phyloP scores from a whole-genome alignment of 1,284 basidiomycete genomes.

The Quambalaria eucalypti region DNA sequence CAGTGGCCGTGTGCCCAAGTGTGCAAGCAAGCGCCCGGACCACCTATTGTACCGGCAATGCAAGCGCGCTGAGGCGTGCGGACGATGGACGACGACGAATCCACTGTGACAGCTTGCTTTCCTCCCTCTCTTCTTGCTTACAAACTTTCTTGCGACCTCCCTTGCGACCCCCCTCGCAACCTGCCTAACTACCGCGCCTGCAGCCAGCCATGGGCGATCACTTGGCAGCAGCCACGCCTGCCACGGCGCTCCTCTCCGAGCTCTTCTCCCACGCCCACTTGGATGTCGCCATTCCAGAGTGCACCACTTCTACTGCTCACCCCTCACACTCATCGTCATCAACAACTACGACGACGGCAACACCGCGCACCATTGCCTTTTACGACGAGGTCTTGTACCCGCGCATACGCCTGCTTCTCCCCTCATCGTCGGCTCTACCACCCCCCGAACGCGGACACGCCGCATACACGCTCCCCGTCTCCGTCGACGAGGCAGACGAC shows the following conservation, averaged over 20 bases:
- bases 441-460: neutral
- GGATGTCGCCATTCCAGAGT: neutral
- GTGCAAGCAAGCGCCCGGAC: too few relatives aligned
- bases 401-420: neutral
- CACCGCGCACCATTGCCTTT: neutral
- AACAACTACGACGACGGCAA: neutral
- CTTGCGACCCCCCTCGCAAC: too few relatives aligned
- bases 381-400: neutral
- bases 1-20: too few relatives aligned
- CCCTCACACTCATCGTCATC: neutral
- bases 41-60: too few relatives aligned
- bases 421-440: neutral
- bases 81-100: too few relatives aligned
- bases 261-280: neutral
- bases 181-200: too few relatives aligned
- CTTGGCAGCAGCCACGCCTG: neutral
- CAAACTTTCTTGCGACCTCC: too few relatives aligned
- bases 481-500: neutral
- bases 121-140: too few relatives aligned
- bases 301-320: neutral
- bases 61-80: too few relatives aligned
- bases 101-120: too few relatives aligned
- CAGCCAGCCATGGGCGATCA: too few relatives aligned
- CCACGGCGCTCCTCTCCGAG: neutral
- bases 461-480: neutral